Base-by-base conservation (phyloP, 2,329 filamentous ascomycete species). In the Magnaporthales sp. region DNA sequence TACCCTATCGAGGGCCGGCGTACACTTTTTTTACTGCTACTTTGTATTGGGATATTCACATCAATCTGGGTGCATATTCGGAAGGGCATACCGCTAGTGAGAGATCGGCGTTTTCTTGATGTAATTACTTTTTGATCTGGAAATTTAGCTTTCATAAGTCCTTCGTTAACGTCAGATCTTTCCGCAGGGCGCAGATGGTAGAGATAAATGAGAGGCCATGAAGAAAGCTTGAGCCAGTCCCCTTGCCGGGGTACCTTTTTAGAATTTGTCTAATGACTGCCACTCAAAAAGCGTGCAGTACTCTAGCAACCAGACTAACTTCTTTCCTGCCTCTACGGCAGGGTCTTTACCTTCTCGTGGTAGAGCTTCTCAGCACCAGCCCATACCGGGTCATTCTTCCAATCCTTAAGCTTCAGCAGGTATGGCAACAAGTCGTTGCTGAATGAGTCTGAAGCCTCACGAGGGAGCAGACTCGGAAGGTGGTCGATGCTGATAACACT, bases 401-500 rank as follows among this genome's bases (percentile, higher is more conserved):
- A 86, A 75, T 95, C 86, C 77, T 95, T 92, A 69, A 97, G 83
- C 68, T 88, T 84, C 68, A 95, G 78, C 71, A 97, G 80, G 73
- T 88, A 91, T 24, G 92, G 92, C 73, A 96, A 81, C 70, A 97
- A 81, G 63, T 90, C 90, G 65, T 85, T 81, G 76, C 89, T 92
- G 80, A 96, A 97, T 24, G 76, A 89, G 79, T 97, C 93, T 60
- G 88, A 92, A 29, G 92, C 89, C 80, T 97, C 94, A 66, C 94
- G 84, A 1, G 94, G 91, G 51, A 98, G 83, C 71, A 97, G 85
- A 66, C 88, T 90, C 4, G 92, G 92, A 65, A 96, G 83, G 75
- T 96, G 92, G 77, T 96, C 91, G 73, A 96, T 95, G 76, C 88
- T 90, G 78, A 97, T 96, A 71, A 97, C 91, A 63, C 86, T 89